Evolutionary conservation across 768 basidiomycete genomes (phyloP), one percentile per base, ranked within the genome.

Genomic region (Psilocybe subaeruginosa): DNA sequence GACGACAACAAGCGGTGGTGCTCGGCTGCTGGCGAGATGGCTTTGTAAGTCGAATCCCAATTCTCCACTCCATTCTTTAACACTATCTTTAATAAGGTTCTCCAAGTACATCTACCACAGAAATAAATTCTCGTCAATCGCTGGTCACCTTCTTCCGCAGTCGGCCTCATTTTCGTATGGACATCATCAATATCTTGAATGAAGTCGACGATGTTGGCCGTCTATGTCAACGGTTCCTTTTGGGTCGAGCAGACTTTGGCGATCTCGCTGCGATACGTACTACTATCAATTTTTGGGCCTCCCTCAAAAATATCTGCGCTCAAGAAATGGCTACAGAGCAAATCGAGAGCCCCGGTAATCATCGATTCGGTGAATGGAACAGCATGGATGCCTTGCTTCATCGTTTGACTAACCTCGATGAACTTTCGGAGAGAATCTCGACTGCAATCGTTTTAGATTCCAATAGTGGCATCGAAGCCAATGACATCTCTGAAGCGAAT

Each of bases 1-100:
- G 49, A 96, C 94, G 0, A 77, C 84, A 7, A 95, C 94, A 1
- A 85, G 78, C 50, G 85, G 93, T 59, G 94, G 94, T 1, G 85
- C 88, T 23, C 85, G 94, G 23, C 78, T 92, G 29, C 80, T 96
- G 17, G 74, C 84, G 11, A 82, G 93, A 64, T 91, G 89, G 85
- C 76, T 96, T 43, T 92, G 93, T 95, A 75, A 68, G 85, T 75
- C 7, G 57, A 53, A 35, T 66, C 81, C 30, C 23, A 23, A 17
- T 27, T 58, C 66, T 53, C 64, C 62, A 60, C 66, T 59, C 48
- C 49, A 35, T 56, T 51, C 59, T 27, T 52, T 51, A 14, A 35
- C 16, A 35, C 57, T 35, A 19, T 31, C 41, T 41, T 19, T 17
- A 41, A 7, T n/a, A 66, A 94, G 92, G 90, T 72, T 92, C 92